Conservation (phyloP, 495 filamentous ascomycete species). For the Cladorrhinum samala region DNA sequence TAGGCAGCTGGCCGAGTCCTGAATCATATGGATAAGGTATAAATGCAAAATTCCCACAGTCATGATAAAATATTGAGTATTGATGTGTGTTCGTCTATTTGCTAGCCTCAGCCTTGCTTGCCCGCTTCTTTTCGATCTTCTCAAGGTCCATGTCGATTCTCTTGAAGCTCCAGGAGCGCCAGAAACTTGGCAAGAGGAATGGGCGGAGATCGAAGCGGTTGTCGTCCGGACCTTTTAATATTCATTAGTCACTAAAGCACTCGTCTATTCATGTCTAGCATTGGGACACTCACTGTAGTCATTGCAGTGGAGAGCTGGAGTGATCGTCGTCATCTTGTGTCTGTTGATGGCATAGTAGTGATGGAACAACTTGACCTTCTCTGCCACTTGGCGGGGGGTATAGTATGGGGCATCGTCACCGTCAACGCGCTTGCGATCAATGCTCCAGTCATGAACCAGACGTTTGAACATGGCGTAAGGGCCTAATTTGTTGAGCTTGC, state of each 20-base stretch:
- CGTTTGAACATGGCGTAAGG: conserved; percentile 65
- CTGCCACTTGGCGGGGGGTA: conserved; percentile 35
- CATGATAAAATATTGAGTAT: not conserved
- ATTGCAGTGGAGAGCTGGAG: conserved; percentile 44
- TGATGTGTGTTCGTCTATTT: too few relatives aligned
- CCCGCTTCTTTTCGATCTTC: conserved; percentile 28
- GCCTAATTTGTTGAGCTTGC: conserved; percentile 68
- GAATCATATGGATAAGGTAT: not conserved
- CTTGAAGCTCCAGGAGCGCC: conserved; percentile 45
- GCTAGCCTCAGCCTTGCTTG: conserved; percentile 2
- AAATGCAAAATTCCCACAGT: too few relatives aligned
- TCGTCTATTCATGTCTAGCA: not conserved
- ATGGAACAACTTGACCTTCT: conserved; percentile 67
- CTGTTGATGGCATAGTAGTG: conserved; percentile 53
- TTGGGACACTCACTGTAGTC: conserved; percentile 31
- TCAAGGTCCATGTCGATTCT: conserved; percentile 45
- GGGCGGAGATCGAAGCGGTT: conserved; percentile 57
- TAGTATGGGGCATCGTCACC: conserved; percentile 29
- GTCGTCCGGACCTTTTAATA: conserved; percentile 30
- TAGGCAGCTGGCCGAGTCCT: too few relatives aligned
- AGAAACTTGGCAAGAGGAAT: conserved; percentile 50
- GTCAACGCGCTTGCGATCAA: conserved; percentile 28
- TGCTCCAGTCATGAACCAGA: conserved; percentile 65
- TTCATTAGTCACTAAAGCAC: not conserved
- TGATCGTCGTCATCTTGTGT: conserved; percentile 63